phyloP scores from a whole-genome alignment of 208 protist species.

The Tritrichomonas musculus region DNA sequence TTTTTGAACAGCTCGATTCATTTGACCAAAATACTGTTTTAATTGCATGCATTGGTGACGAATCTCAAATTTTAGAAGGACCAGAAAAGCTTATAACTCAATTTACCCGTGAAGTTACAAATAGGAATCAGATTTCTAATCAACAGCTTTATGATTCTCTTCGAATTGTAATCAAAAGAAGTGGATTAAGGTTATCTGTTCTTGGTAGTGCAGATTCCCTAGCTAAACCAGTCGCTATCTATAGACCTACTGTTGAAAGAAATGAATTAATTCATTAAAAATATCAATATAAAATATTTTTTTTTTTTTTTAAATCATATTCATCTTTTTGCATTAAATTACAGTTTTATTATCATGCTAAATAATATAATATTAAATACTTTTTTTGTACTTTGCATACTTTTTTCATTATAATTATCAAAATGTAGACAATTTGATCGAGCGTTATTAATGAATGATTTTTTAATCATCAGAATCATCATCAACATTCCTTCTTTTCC shows the following conservation, averaged over 20 bases:
- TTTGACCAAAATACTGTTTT: background rate
- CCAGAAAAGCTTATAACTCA: background rate
- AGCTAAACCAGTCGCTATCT: background rate
- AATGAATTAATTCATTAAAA: background rate
- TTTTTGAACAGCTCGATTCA: background rate
- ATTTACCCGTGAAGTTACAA: background rate
- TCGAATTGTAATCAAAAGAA: background rate
- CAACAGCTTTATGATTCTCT: background rate
- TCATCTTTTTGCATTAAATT: too few relatives aligned
- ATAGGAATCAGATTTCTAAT: background rate
- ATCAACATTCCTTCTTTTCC: too few relatives aligned
- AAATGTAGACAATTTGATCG: too few relatives aligned
- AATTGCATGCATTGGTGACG: background rate
- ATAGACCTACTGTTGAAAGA: background rate
- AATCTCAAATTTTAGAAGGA: background rate
- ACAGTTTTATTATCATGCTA: too few relatives aligned
- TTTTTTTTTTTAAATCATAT: too few relatives aligned
- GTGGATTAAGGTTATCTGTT: background rate
- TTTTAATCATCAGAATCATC: too few relatives aligned
- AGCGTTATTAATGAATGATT: too few relatives aligned
- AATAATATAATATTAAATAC: too few relatives aligned
- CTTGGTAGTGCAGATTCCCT: background rate
- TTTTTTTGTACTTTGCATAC: too few relatives aligned
- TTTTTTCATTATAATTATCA: too few relatives aligned
- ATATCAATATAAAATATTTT: background rate